Percentiles rank a stretch among this genome's conserved stretches.
These are phyloP conservation scores for Hypholoma fasciculare DNA, from an alignment of 768 basidiomycete species.

Conservation along the genomic window DNA sequence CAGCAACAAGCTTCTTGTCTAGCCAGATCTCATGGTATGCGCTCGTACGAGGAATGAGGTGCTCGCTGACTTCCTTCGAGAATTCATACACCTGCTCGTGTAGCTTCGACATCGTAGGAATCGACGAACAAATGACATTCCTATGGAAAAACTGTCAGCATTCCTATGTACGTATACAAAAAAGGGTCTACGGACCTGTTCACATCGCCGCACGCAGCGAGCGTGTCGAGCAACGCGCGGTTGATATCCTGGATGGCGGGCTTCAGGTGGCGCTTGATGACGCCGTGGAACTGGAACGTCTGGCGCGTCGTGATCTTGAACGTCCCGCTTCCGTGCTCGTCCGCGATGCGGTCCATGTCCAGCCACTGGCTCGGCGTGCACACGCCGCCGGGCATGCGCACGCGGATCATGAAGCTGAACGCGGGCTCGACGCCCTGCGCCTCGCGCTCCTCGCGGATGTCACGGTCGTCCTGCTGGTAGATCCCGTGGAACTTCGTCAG, in stretches of 20 bases:
- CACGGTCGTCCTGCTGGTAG: conserved; percentile 96
- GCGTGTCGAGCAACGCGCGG: conserved; percentile 84
- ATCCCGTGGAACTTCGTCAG: conserved; percentile 98
- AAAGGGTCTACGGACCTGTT: conserved; percentile 60
- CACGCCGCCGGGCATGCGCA: conserved; percentile 94
- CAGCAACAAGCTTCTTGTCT: conserved; percentile 94
- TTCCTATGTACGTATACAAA: not conserved
- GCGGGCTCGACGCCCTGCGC: conserved; percentile 93
- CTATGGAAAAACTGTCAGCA: conserved; percentile 35
- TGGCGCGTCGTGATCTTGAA: conserved; percentile 98
- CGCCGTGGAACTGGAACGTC: conserved; percentile 99
- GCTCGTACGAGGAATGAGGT: conserved; percentile 84
- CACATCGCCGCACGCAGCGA: conserved; percentile 98
- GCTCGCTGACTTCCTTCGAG: conserved; percentile 78
- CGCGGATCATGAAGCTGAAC: conserved; percentile 98
- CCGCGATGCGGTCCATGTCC: conserved; percentile 93
- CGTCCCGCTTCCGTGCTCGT: conserved; percentile 90
- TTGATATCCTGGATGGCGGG: conserved; percentile 97
- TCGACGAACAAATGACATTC: conserved; percentile 89
- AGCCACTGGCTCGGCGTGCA: conserved; percentile 93
- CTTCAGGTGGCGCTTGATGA: conserved; percentile 96
- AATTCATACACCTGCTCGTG: conserved; percentile 86
- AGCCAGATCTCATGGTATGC: conserved; percentile 99
- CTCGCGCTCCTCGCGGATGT: conserved; percentile 95
- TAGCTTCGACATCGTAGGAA: conserved; percentile 85